Evolutionary conservation across 371 early-diverging fungal species (phyloP), one percentile per base, ranked within the genome.

Genomic region (Mortierella sp.): DNA sequence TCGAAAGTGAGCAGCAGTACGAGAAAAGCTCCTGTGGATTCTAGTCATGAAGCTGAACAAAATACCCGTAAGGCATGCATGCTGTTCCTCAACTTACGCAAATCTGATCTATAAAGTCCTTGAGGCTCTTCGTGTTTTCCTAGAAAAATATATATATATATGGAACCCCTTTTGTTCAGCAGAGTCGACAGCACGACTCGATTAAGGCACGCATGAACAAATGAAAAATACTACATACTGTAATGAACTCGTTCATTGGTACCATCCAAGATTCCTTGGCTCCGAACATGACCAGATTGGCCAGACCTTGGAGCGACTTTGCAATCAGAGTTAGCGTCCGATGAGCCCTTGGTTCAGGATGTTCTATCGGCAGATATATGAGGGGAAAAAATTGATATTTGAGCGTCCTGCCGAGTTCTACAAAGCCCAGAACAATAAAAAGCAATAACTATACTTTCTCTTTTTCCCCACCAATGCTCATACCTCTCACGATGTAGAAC

Each of bases 231-330:
- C 26, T 32, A 48, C 57, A 54, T 81, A 85, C 87, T 37, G 56
- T 64, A 64, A 84, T 83, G 67, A 86, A 86, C 9, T 70, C 73
- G 67, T 90, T 89, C 81, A 92, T 84, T 8, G 84, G 89, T 31
- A 80, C 80, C 92, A 94, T 92, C 81, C 92, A 90, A 17, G 87
- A 87, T 72, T 95, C 95, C 73, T 94, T 95, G 6, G 82, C 69
- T 15, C 88, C 91, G 69, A 91, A 90, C 27, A 86, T 88, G 4
- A 87, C 85, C 50, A 92, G 78, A 52, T 92, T 94, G 5, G 94
- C 94, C 17, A 94, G 69, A 47, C 89, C 90, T 79, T 93, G 93
- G 19, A 95, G 69, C 24, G 89, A 89, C 65, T 94, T 94, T n/a
- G 93, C 93, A 26, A 93, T 81, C 52, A 94, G 67, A 4, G 92